Evolutionary conservation across 192 early-diverging fungal species (phyloP).

Genomic region (Coemansia sp.): DNA sequence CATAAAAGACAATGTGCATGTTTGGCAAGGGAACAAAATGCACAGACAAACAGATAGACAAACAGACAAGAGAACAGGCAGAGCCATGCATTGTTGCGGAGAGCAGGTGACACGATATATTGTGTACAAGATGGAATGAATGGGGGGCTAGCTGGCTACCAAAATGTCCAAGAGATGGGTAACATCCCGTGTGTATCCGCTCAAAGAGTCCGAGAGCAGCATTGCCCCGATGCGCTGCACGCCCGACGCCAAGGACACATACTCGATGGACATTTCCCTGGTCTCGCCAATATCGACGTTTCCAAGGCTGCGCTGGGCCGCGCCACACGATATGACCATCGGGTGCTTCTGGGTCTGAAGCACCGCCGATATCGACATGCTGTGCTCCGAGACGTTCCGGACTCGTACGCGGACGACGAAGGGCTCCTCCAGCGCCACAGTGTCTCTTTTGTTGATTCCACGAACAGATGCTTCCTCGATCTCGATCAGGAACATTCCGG

Average conservation of each 20-base stretch:
- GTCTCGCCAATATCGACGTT: constrained; percentile 59
- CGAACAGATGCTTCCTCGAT: constrained; percentile 22
- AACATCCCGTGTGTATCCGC: constrained; percentile 75
- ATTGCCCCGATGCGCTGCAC: constrained; percentile 85
- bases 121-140: no score
- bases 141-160: constrained; percentile 41
- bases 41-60: no score
- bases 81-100: no score
- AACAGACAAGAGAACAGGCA: no score
- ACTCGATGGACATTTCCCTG: constrained; percentile 69
- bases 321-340: constrained; percentile 41
- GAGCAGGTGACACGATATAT: no score
- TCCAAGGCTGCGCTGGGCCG: constrained; percentile 57
- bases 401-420: constrained; percentile 31
- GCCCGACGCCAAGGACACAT: constrained; percentile 80
- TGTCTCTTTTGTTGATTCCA: not conserved
- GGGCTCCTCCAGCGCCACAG: constrained; percentile 29
- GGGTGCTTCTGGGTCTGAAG: constrained; percentile 28
- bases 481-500: constrained; percentile 55
- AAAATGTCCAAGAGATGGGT: constrained; percentile 76
- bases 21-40: no score
- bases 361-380: constrained; percentile 28
- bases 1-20: no score
- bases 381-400: constrained; percentile 47
- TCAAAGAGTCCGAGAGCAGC: constrained; percentile 65